Conservation (phyloP, 176 grass and related monocot genomes). For the Dactylis glomerata region DNA sequence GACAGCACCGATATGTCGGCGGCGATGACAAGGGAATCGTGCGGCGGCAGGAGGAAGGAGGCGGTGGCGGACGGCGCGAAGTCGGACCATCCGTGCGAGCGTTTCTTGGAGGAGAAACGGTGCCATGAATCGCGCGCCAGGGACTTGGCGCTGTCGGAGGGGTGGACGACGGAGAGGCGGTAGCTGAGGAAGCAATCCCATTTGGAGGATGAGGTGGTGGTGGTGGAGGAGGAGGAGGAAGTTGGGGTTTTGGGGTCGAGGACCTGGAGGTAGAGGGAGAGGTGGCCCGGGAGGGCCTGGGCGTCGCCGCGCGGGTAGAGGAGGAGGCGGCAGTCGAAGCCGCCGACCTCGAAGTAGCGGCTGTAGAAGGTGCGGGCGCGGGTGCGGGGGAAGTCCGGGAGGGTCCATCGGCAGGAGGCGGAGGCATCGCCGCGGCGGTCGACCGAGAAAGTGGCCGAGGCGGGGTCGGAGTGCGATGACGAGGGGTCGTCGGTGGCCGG, state of each 20-base stretch:
- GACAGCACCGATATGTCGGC: constrained; percentile 80
- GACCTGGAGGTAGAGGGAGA: constrained; percentile 93
- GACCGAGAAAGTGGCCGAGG: constrained; percentile 46
- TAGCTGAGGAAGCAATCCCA: constrained; percentile 94
- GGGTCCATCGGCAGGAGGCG: constrained; percentile 81
- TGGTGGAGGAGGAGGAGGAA: constrained; percentile 54
- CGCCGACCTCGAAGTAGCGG: constrained; percentile 90
- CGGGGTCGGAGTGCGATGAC: constrained; percentile 29
- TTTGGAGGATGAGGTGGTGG: constrained; percentile 57
- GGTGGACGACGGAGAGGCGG: constrained; percentile 67
- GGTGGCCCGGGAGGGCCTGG: constrained; percentile 75
- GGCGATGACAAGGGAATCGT: constrained; percentile 64
- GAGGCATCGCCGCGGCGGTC: constrained; percentile 73
- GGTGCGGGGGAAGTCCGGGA: constrained; percentile 70
- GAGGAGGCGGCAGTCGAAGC: constrained; percentile 92
- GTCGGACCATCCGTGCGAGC: constrained; percentile 93
- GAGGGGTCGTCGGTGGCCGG: constrained; percentile 45
- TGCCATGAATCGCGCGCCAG: constrained; percentile 82
- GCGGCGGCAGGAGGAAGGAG: constrained; percentile 49
- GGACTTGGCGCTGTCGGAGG: constrained; percentile 57
- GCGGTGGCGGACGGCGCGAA: constrained; percentile 58
- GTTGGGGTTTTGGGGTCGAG: constrained; percentile 83
- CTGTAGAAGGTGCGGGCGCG: constrained; percentile 77
- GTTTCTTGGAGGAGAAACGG: constrained; percentile 94
- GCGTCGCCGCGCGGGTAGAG: constrained; percentile 89